Conservation (phyloP, 805 yeast genomes). For the Millerozyma acaciae region DNA sequence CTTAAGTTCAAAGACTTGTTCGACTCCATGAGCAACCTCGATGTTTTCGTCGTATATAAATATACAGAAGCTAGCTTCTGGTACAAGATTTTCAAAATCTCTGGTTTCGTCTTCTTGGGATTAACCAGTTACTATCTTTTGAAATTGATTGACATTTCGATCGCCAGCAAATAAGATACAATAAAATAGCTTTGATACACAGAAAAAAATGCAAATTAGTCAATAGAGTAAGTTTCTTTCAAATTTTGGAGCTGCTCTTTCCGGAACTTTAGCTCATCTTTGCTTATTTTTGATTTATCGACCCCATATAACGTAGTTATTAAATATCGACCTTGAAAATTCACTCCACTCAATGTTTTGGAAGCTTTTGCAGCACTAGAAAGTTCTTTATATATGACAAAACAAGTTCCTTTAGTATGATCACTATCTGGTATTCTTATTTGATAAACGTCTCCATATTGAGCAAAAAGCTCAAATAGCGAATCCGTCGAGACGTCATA, state of each 20-base stretch:
- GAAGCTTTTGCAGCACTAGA: constrained; percentile 48
- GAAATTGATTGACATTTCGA: constrained; percentile 32
- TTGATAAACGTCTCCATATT: constrained; percentile 55
- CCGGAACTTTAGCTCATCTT: constrained; percentile 22
- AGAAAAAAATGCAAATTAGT: background rate
- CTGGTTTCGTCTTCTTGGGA: constrained; percentile 58
- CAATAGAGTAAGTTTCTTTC: constrained; percentile 11
- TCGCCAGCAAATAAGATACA: constrained; percentile 11
- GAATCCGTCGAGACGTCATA: constrained; percentile 44
- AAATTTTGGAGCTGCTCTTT: constrained; percentile 25
- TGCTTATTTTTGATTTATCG: constrained; percentile 30
- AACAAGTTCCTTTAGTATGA: constrained; percentile 47
- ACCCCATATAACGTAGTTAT: constrained; percentile 48
- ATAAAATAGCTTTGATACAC: constrained; percentile 4
- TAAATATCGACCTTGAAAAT: constrained; percentile 54
- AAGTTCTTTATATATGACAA: constrained; percentile 48
- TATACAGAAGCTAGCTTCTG: constrained; percentile 52
- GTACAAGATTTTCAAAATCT: constrained; percentile 63
- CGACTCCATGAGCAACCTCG: constrained; percentile 59
- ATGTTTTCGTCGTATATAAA: constrained; percentile 58
- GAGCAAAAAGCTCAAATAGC: constrained; percentile 49
- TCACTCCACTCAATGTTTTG: constrained; percentile 56
- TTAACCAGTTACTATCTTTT: constrained; percentile 50
- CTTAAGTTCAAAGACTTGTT: constrained; percentile 58
- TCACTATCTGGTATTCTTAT: constrained; percentile 35